Base-by-base conservation (phyloP, 768 basidiomycete genomes). In the Termitomyces titanicus region DNA sequence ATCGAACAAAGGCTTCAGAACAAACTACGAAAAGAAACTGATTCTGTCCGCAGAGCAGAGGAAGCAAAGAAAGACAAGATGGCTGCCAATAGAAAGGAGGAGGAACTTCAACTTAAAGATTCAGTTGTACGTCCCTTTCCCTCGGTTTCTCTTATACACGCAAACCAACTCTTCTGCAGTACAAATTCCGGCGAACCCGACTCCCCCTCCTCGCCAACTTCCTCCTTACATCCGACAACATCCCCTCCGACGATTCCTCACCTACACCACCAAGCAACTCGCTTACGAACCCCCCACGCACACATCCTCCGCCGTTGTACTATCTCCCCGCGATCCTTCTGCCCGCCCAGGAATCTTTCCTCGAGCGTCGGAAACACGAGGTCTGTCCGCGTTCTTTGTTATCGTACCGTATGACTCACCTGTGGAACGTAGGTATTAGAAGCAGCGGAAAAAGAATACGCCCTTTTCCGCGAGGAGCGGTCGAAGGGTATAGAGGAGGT, bases 21-120 rank as follows among this genome's bases (percentile, higher is more conserved):
- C 74, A 92, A 90, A 74, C 80, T 93, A 60, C 80, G 82, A 68
- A 88, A 85, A 79, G 91, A 93, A 70, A 89, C 86, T 78, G 89
- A 89, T 71, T 79, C 85, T 76, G 89, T 92, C 73, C 83, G 89
- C 69, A 80, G 86, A 70, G 85, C 86, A 62, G 90, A 91, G 77
- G 89, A 92, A 72, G 86, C 85, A 57, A 91, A 91, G 73, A 89
- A 89, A 70, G 88, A 90, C 72, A 89, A 89, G 71, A 82, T 82
- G 47, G 59, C 66, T 37, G 88, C 90, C 44, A 89, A 84, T 69
- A 77, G 89, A 59, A 90, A 83, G 69, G 91, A 93, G 72, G 89
- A 92, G 67, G 90, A 93, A 7, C 67, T 91, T 44, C 86, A 88
- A 63, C 77, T 92, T 47, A 88, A 85, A 70, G 89, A 92, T 63